These are phyloP conservation scores for Pythium diclinum DNA, from an alignment of 352 stramenopile genomes.

Conservation along the genomic window DNA sequence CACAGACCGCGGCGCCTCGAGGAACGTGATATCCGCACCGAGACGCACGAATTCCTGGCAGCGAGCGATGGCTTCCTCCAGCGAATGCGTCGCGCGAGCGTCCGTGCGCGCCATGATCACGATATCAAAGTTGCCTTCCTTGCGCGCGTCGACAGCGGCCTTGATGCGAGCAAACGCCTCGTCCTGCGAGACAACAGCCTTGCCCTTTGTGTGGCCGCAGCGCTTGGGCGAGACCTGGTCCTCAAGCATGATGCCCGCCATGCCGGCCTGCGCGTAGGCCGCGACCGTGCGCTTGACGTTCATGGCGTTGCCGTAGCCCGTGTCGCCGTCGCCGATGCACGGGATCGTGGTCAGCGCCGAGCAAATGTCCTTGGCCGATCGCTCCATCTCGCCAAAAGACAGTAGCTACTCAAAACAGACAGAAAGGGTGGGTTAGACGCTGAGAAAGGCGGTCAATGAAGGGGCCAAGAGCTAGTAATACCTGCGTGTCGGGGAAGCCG, in stretches of 20 bases:
- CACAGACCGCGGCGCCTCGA: slow-evolving; percentile 89
- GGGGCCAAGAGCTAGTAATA: not conserved
- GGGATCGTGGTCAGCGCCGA: slow-evolving; percentile 37
- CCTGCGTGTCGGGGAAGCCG: slow-evolving; percentile 85
- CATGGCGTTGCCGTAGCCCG: slow-evolving; percentile 92
- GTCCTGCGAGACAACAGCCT: slow-evolving; percentile 82
- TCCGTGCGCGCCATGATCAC: slow-evolving; percentile 95
- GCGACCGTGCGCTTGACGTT: slow-evolving; percentile 92
- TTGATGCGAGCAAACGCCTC: slow-evolving; percentile 85
- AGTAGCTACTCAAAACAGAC: slow-evolving; percentile 32
- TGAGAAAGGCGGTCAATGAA: not conserved
- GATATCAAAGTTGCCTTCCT: slow-evolving; percentile 84
- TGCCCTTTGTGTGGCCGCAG: slow-evolving; percentile 91
- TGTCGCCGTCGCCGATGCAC: slow-evolving; percentile 88
- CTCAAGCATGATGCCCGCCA: slow-evolving; percentile 94
- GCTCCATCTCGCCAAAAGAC: slow-evolving; percentile 63
- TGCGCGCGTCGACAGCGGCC: slow-evolving; percentile 88
- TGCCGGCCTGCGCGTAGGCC: slow-evolving; percentile 86
- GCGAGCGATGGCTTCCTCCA: slow-evolving; percentile 91
- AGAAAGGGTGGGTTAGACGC: not conserved
- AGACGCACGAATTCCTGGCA: slow-evolving; percentile 90
- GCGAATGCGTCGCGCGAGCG: slow-evolving; percentile 80
- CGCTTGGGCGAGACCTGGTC: slow-evolving; percentile 92
- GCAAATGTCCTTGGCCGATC: slow-evolving; percentile 41
- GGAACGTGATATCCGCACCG: slow-evolving; percentile 94